Conservation (phyloP, 306 rosid species). For the Trifolium pratense region DNA sequence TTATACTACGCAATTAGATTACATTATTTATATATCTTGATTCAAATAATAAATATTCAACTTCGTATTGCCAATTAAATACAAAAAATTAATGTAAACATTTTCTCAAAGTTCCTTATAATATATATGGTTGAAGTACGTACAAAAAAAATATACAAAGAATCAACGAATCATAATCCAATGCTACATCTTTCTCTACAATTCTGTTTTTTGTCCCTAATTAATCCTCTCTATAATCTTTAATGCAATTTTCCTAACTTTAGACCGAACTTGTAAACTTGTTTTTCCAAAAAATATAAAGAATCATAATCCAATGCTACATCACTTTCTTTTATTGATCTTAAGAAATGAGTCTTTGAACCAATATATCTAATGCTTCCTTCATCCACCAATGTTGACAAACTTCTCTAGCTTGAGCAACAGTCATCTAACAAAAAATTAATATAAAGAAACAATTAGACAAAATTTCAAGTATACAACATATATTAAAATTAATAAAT, state of each 20-base stretch:
- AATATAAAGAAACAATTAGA: not conserved
- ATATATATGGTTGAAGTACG: too few species aligned
- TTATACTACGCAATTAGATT: too few species aligned
- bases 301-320: constrained; percentile 39
- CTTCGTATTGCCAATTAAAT: too few species aligned
- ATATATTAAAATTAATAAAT: not conserved
- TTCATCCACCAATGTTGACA: constrained; percentile 99
- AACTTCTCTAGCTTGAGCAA: constrained; percentile 74
- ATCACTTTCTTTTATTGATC: constrained; percentile 19
- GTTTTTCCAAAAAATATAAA: constrained; percentile 18
- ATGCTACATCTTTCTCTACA: constrained; percentile 18
- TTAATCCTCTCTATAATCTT: constrained; percentile 3
- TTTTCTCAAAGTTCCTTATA: too few species aligned
- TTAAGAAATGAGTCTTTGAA: constrained; percentile 57
- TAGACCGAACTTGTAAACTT: constrained; percentile 12
- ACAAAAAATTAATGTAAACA: too few species aligned
- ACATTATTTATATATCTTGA: too few species aligned
- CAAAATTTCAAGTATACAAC: not conserved
- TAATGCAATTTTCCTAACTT: constrained; percentile 13
- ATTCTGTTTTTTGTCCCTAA: constrained; percentile 6
- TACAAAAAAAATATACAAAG: too few species aligned
- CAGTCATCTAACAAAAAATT: constrained; percentile 60
- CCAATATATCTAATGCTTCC: constrained; percentile 88
- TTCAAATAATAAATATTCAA: too few species aligned
- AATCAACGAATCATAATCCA: too few species aligned